These are phyloP conservation scores for Juncus inflexus DNA, from an alignment of 176 grass and related monocot species.

Conservation along the genomic window DNA sequence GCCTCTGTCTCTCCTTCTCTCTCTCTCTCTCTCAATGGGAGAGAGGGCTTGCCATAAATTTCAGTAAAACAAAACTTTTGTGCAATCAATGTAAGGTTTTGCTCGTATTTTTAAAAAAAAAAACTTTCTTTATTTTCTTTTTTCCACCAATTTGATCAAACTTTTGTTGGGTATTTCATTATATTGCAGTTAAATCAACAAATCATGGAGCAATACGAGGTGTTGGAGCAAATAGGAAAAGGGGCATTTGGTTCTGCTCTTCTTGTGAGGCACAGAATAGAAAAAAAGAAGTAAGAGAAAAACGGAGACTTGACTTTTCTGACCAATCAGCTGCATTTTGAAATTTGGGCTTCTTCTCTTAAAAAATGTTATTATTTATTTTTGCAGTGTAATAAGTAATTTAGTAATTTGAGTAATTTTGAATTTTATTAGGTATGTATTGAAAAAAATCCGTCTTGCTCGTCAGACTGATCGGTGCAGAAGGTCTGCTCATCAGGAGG, in stretches of 20 bases:
- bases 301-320: background rate
- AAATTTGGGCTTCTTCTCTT: conserved; percentile 10
- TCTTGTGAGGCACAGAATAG: conserved; percentile 72
- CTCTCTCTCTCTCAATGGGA: conserved; percentile 6
- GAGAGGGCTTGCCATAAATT: background rate
- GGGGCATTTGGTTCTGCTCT: conserved; percentile 89
- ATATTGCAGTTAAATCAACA: conserved; percentile 19
- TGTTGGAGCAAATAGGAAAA: conserved; percentile 94
- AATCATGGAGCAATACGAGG: conserved; percentile 86
- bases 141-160: background rate
- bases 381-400: too few relatives aligned
- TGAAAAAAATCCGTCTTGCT: conserved; percentile 93
- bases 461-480: conserved; percentile 76
- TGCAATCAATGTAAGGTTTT: too few relatives aligned
- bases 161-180: background rate
- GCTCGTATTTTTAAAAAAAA: too few relatives aligned
- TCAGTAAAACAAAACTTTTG: too few relatives aligned
- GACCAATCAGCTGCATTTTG: background rate
- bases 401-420: background rate
- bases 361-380: too few relatives aligned
- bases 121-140: background rate
- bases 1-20: background rate
- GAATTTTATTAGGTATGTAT: conserved; percentile 56
- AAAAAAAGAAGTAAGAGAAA: conserved; percentile 77
- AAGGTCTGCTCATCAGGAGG: conserved; percentile 82